Evolutionary conservation across 1,139 yeast species (phyloP).

Genomic region (Debaryomycetaceae sp.): DNA sequence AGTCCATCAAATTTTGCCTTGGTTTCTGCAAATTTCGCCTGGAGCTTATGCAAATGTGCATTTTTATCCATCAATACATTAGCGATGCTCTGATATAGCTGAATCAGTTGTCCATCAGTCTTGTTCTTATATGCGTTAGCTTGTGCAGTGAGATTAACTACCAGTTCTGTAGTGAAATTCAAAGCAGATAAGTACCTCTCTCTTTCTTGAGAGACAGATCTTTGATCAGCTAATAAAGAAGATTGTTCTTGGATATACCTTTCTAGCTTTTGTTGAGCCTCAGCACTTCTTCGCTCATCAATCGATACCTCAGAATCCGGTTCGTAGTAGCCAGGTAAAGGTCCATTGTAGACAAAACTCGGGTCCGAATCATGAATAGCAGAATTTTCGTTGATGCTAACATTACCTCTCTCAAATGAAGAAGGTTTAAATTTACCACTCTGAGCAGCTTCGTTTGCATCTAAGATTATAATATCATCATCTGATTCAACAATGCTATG

Average conservation of each 20-base stretch:
- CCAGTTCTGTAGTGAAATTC: neutral
- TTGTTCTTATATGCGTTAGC: slow-evolving; percentile 1
- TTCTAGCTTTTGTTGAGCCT: slow-evolving; percentile 3
- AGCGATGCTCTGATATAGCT: slow-evolving; percentile 2
- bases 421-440: slow-evolving; percentile 20
- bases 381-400: neutral
- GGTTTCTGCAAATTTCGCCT: neutral
- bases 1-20: slow-evolving; percentile 1
- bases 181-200: neutral
- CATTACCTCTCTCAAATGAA: slow-evolving; percentile 12
- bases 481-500: slow-evolving; percentile 9
- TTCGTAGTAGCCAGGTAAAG: slow-evolving; percentile 34
- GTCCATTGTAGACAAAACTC: slow-evolving; percentile 18
- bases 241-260: slow-evolving; percentile 3
- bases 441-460: slow-evolving; percentile 24
- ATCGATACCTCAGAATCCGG: slow-evolving; percentile 9
- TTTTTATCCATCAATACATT: slow-evolving; percentile 2
- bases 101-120: slow-evolving; percentile 1
- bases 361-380: neutral
- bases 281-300: slow-evolving; percentile 4
- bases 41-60: neutral
- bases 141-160: slow-evolving; percentile 1
- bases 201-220: neutral
- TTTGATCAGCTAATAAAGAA: neutral
- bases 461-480: slow-evolving; percentile 26